phyloP scores from a whole-genome alignment of 257 asterid species.

The Primulina eburnea region DNA sequence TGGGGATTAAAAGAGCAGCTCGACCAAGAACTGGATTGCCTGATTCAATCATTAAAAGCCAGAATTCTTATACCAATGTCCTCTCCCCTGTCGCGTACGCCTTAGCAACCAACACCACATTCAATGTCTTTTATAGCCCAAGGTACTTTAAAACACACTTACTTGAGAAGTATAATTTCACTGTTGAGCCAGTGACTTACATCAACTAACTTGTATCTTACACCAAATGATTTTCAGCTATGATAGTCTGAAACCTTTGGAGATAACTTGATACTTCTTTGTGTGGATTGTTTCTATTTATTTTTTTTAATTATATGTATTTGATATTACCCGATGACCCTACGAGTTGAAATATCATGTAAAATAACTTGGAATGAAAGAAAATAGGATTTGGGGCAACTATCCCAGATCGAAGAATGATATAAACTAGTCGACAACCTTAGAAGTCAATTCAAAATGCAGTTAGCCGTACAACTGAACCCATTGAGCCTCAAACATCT shows the following conservation, averaged over 20 bases:
- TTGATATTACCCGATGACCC: background rate
- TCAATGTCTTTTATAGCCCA: slow-evolving; percentile 77
- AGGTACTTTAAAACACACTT: slow-evolving; percentile 45
- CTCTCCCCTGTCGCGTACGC: slow-evolving; percentile 76
- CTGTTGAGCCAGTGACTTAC: background rate
- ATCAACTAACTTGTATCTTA: background rate
- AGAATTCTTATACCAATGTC: slow-evolving; percentile 61
- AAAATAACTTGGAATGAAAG: background rate
- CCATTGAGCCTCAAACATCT: background rate
- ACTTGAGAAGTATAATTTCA: slow-evolving; percentile 11
- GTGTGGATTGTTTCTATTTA: background rate
- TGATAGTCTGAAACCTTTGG: background rate
- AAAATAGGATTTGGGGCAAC: background rate
- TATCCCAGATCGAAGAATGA: background rate
- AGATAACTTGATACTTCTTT: background rate
- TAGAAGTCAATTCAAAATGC: background rate
- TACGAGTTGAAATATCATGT: background rate
- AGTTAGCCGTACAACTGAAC: background rate
- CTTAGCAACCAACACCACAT: slow-evolving; percentile 48
- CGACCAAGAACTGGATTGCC: slow-evolving; percentile 85
- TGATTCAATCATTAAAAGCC: slow-evolving; percentile 71
- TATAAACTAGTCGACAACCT: background rate
- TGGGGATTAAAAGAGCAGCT: slow-evolving; percentile 96
- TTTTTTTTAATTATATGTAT: no score
- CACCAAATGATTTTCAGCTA: background rate